A percentile compares a stretch with the other conserved stretches of the same genome.
Evolutionary conservation across 2,329 filamentous ascomycete species (phyloP).

Genomic region (Epichloe baconii): DNA sequence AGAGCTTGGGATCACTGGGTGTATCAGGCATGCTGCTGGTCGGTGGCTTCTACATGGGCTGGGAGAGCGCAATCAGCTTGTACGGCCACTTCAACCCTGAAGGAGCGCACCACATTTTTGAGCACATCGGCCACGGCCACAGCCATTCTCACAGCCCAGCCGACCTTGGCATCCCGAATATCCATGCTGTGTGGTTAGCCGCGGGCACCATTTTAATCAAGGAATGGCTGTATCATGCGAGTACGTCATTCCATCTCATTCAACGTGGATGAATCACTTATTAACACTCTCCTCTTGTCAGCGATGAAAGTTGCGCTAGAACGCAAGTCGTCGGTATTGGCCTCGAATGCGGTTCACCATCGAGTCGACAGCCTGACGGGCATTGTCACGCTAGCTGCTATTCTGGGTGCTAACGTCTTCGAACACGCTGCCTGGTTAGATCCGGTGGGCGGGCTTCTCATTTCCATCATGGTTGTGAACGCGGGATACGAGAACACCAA

Average conservation of each 20-base stretch:
- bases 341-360: constrained; percentile 93
- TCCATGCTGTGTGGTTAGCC: constrained; percentile 92
- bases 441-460: constrained; percentile 81
- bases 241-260: constrained; percentile 42
- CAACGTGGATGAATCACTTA: neutral
- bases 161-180: constrained; percentile 50
- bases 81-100: constrained; percentile 64
- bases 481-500: constrained; percentile 80
- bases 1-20: constrained; percentile 84
- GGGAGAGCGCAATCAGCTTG: constrained; percentile 54
- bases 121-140: constrained; percentile 51
- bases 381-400: constrained; percentile 80
- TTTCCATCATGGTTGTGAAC: constrained; percentile 85
- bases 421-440: constrained; percentile 84
- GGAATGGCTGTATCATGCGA: constrained; percentile 94
- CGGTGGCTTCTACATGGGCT: constrained; percentile 86
- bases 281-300: constrained; percentile 21
- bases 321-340: constrained; percentile 88
- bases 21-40: constrained; percentile 84
- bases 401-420: constrained; percentile 78
- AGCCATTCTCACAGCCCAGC: constrained; percentile 42
- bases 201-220: constrained; percentile 82
- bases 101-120: constrained; percentile 48
- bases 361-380: constrained; percentile 92
- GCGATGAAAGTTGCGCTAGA: constrained; percentile 92